phyloP scores from a whole-genome alignment of 495 filamentous ascomycete genomes.

The Tuber indicum region DNA sequence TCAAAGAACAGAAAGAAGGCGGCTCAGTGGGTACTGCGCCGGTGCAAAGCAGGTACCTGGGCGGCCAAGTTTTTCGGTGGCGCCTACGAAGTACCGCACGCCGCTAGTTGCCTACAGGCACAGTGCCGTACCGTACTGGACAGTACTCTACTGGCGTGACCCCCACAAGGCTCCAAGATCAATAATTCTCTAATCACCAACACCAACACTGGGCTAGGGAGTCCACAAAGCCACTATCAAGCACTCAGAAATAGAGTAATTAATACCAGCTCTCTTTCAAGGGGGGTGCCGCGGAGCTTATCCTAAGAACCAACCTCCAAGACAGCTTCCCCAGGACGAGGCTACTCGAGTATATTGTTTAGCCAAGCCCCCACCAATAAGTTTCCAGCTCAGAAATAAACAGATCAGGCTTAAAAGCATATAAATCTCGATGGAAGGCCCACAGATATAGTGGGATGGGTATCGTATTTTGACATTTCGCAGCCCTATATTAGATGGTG shows the following conservation, averaged over 20 bases:
- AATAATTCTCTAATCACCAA: background rate
- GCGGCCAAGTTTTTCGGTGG: background rate
- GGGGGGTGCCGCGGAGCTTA: background rate
- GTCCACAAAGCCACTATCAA: background rate
- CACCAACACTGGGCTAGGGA: background rate
- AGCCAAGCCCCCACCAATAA: background rate
- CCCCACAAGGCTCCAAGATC: background rate
- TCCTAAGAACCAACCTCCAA: background rate
- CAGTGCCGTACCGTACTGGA: no score
- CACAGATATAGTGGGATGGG: background rate
- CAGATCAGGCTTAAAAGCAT: background rate
- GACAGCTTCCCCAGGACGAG: background rate
- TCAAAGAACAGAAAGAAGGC: background rate
- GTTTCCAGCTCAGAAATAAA: background rate
- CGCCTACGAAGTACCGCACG: background rate
- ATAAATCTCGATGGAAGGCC: background rate
- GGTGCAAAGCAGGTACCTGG: background rate
- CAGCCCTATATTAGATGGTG: background rate
- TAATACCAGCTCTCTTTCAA: background rate
- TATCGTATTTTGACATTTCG: background rate
- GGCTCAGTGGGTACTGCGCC: no score
- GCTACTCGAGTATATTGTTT: background rate
- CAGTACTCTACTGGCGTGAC: background rate
- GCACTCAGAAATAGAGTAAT: background rate
- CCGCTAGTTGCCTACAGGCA: background rate